These are phyloP conservation scores for Pythium monospermum DNA, from an alignment of 352 stramenopile species.

Conservation along the genomic window DNA sequence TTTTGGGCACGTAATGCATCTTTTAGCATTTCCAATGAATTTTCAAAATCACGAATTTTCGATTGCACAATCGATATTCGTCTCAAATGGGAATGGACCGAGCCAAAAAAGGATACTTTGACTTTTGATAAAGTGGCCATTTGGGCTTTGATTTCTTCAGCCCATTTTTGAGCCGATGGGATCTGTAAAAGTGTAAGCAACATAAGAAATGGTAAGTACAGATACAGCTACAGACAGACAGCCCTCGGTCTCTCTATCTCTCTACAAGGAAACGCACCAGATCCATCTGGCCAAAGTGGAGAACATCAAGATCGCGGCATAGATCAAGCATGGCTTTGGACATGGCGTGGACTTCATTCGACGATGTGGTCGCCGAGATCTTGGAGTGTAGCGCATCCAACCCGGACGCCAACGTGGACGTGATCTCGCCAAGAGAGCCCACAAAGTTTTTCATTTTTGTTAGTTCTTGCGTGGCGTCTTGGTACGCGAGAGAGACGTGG, in stretches of 20 bases:
- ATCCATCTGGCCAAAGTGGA: conserved; percentile 73
- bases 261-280: too few relatives aligned
- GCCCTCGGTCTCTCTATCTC: too few relatives aligned
- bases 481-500: conserved; percentile 36
- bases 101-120: conserved; percentile 48
- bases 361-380: conserved; percentile 50
- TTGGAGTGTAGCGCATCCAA: conserved; percentile 58
- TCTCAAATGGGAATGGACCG: conserved; percentile 56
- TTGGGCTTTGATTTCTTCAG: conserved; percentile 47
- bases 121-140: conserved; percentile 51
- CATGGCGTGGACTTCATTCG: conserved; percentile 68
- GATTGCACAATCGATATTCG: conserved; percentile 78
- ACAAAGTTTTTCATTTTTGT: conserved; percentile 47
- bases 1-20: conserved; percentile 73
- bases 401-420: conserved; percentile 55
- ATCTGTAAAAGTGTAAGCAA: conserved; percentile 38
- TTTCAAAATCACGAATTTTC: conserved; percentile 88
- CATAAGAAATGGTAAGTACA: neutral
- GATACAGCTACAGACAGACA: neutral
- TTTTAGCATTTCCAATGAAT: conserved; percentile 74
- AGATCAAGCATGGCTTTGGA: conserved; percentile 74
- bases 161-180: conserved; percentile 55
- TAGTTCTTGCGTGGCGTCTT: conserved; percentile 39
- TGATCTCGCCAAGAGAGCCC: conserved; percentile 48
- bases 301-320: conserved; percentile 74